phyloP scores from a whole-genome alignment of 2,329 filamentous ascomycete species.

The Fusarium tricinctum region DNA sequence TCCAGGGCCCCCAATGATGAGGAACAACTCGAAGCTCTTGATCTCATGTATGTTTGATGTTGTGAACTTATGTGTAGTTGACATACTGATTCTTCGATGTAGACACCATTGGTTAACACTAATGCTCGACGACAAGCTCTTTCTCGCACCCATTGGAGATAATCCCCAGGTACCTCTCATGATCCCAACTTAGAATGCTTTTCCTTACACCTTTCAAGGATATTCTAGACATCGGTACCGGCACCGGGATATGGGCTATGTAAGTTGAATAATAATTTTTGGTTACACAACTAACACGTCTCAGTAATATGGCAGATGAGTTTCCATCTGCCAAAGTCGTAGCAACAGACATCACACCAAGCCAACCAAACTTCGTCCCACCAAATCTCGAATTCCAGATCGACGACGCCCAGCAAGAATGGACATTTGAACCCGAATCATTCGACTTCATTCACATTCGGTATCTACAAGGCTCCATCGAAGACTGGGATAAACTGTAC shows the following conservation, averaged over 20 bases:
- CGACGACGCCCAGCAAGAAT: conserved; percentile 56
- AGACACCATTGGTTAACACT: conserved; percentile 46
- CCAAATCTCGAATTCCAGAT: conserved; percentile 57
- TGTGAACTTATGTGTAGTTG: accelerated
- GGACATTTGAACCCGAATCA: conserved; percentile 57
- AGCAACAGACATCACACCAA: conserved; percentile 43
- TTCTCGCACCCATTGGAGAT: conserved; percentile 37
- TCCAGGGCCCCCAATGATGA: conserved; percentile 45
- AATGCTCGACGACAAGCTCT: conserved; percentile 43
- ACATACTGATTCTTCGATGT: accelerated
- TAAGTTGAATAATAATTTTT: background rate
- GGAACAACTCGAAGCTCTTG: conserved; percentile 44
- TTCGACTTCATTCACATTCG: conserved; percentile 55
- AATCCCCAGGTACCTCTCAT: conserved; percentile 25
- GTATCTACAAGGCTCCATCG: conserved; percentile 49
- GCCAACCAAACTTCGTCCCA: conserved; percentile 46
- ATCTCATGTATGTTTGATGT: conserved; percentile 33
- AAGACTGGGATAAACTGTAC: conserved; percentile 50
- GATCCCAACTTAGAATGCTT: accelerated
- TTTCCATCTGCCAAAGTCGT: conserved; percentile 42
- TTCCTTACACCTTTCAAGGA: conserved; percentile 13
- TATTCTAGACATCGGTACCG: conserved; percentile 43
- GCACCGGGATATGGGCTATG: conserved; percentile 47
- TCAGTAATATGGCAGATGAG: conserved; percentile 41
- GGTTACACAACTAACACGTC: background rate